Conservation (phyloP, 768 basidiomycete genomes). For the Pleurotus sapidus region DNA sequence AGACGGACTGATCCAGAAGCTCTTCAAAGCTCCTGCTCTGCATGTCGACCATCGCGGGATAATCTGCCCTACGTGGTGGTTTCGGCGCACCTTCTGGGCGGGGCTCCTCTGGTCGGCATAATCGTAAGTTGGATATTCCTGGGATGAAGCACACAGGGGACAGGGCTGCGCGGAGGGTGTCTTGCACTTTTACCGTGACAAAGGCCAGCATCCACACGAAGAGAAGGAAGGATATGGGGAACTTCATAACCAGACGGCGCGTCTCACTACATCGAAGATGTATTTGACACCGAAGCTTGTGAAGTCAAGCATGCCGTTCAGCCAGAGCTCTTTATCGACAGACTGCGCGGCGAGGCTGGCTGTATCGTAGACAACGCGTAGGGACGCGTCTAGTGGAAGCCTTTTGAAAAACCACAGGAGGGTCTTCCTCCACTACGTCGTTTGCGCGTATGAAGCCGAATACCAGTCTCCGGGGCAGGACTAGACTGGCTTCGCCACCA, state of each 20-base stretch:
- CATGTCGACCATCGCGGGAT: constrained; percentile 54
- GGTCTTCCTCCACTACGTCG: background rate
- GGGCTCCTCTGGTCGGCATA: constrained; percentile 35
- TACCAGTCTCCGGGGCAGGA: background rate
- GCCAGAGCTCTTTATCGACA: constrained; percentile 22
- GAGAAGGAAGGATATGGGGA: constrained; percentile 53
- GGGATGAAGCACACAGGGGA: constrained; percentile 64
- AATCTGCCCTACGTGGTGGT: constrained; percentile 51
- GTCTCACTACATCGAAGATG: constrained; percentile 42
- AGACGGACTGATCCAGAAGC: constrained; percentile 52
- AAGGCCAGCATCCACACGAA: constrained; percentile 49
- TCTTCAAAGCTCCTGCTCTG: constrained; percentile 64
- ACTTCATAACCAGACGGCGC: constrained; percentile 49
- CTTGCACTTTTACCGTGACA: constrained; percentile 36
- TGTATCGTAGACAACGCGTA: constrained; percentile 7
- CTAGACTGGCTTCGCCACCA: background rate
- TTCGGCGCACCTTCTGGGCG: background rate
- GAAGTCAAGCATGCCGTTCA: constrained; percentile 27
- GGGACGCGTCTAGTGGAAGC: background rate
- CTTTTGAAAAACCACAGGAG: background rate
- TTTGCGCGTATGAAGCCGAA: background rate
- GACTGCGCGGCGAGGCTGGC: constrained; percentile 10
- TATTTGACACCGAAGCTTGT: constrained; percentile 35
- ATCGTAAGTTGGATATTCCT: constrained; percentile 41
- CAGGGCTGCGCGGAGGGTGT: constrained; percentile 43